These are phyloP conservation scores for Amanita rubescens DNA, from an alignment of 768 basidiomycete species.

Conservation along the genomic window DNA sequence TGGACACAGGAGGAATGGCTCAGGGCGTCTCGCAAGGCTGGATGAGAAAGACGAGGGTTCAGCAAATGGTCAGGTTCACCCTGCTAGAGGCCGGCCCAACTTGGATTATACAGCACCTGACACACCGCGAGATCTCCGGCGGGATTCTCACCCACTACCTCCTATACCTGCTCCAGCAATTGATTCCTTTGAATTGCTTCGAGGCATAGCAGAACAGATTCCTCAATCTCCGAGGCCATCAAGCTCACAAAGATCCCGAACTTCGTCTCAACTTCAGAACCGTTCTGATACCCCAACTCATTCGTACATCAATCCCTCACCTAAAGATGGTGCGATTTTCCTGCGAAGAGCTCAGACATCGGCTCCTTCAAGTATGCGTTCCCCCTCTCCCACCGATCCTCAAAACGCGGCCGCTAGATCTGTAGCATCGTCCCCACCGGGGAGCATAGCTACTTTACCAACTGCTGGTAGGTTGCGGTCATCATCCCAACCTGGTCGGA, in stretches of 20 bases:
- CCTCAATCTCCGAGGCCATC: constrained; percentile 46
- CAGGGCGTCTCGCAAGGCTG: constrained; percentile 33
- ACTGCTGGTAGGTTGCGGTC: constrained; percentile 51
- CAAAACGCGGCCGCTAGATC: background rate
- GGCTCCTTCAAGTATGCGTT: constrained; percentile 47
- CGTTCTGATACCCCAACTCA: constrained; percentile 30
- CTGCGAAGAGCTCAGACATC: constrained; percentile 63
- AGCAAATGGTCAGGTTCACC: constrained; percentile 19
- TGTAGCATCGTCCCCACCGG: constrained; percentile 37
- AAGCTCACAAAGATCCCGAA: constrained; percentile 47
- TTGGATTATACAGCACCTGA: constrained; percentile 23
- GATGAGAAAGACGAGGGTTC: constrained; percentile 23
- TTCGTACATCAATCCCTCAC: constrained; percentile 50
- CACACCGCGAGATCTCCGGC: constrained; percentile 34
- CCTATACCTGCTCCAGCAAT: constrained; percentile 49
- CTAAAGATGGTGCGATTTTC: constrained; percentile 56
- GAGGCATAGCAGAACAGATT: constrained; percentile 23
- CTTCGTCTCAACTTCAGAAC: constrained; percentile 41
- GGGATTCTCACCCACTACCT: constrained; percentile 60
- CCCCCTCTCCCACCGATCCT: constrained; percentile 46
- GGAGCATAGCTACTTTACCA: constrained; percentile 26
- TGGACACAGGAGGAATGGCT: constrained; percentile 46
- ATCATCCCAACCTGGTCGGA: constrained; percentile 69
- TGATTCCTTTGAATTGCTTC: constrained; percentile 23
- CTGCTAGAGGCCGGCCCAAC: background rate